Conservation (phyloP, 2,329 filamentous ascomycete genomes). For the Aspergillus uvarum region DNA sequence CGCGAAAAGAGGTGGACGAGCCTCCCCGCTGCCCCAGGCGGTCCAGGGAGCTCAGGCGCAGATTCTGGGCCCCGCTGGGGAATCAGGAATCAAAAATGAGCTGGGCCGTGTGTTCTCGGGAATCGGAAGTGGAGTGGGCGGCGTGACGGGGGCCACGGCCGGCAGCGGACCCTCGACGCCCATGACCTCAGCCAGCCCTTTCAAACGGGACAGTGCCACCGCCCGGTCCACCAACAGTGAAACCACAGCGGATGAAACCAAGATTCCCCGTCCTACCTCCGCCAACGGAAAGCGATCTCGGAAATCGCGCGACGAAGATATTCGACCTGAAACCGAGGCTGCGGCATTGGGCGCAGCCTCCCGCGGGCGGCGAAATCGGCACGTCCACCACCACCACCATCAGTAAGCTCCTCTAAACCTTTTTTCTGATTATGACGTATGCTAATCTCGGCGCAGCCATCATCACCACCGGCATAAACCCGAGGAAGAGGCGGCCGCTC, state of each 20-base stretch:
- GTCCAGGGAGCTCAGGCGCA: constrained; percentile 88
- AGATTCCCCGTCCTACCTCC: constrained; percentile 43
- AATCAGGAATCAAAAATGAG: constrained; percentile 90
- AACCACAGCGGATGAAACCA: constrained; percentile 38
- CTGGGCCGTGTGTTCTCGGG: constrained; percentile 94
- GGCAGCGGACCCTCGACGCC: constrained; percentile 57
- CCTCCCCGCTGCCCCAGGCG: constrained; percentile 87
- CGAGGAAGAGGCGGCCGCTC: constrained; percentile 46
- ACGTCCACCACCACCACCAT: constrained; percentile 60
- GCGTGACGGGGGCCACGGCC: constrained; percentile 49
- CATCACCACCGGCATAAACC: constrained; percentile 57
- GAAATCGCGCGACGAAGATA: constrained; percentile 75
- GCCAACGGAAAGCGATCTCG: constrained; percentile 60
- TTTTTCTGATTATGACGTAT: neutral
- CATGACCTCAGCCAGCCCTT: constrained; percentile 50
- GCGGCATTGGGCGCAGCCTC: constrained; percentile 60
- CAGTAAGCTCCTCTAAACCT: constrained; percentile 46
- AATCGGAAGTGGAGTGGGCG: constrained; percentile 71
- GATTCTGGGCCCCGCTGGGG: constrained; percentile 72
- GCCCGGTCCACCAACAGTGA: constrained; percentile 45
- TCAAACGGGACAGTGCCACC: constrained; percentile 50
- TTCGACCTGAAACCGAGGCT: constrained; percentile 64
- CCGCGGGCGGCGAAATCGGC: constrained; percentile 60
- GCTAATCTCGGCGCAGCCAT: constrained; percentile 35
- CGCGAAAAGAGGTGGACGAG: constrained; percentile 75